These are phyloP conservation scores for Parmelia sp. DNA, from an alignment of 495 filamentous ascomycete genomes.

Conservation along the genomic window DNA sequence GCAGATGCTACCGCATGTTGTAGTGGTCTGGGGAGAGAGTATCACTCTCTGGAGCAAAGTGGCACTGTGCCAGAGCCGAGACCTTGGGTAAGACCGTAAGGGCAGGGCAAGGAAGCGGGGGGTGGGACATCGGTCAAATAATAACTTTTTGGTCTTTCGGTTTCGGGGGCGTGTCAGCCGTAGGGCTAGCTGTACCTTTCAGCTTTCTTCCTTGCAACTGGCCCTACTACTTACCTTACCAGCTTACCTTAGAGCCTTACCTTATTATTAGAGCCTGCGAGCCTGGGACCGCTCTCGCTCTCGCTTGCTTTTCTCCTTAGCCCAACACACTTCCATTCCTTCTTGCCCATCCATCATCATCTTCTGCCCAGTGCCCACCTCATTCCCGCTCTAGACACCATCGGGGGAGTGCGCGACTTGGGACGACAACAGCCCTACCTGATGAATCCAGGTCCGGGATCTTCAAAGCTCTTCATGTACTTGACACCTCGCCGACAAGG, in stretches of 20 bases:
- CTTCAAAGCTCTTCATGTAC: neutral
- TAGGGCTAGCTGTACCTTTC: slow-evolving; percentile 4
- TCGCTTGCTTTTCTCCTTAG: neutral
- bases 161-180: slow-evolving; percentile 12
- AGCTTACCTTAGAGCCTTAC: too few species aligned
- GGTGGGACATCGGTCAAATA: slow-evolving; percentile 18
- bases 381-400: too few species aligned
- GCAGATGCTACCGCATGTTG: slow-evolving; percentile 11
- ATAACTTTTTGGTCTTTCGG: neutral
- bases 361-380: too few species aligned
- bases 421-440: too few species aligned
- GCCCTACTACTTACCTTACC: too few species aligned
- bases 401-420: neutral
- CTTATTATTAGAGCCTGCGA: too few species aligned
- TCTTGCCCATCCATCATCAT: too few species aligned
- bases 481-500: neutral
- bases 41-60: too few species aligned
- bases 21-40: too few species aligned
- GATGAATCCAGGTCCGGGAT: too few species aligned
- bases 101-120: slow-evolving; percentile 13
- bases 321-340: neutral
- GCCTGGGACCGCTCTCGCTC: too few species aligned
- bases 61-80: slow-evolving; percentile 9
- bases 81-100: too few species aligned
- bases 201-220: neutral